phyloP scores from a whole-genome alignment of 129 eudicot species.

The Rutidosis leptorrhynchoides region DNA sequence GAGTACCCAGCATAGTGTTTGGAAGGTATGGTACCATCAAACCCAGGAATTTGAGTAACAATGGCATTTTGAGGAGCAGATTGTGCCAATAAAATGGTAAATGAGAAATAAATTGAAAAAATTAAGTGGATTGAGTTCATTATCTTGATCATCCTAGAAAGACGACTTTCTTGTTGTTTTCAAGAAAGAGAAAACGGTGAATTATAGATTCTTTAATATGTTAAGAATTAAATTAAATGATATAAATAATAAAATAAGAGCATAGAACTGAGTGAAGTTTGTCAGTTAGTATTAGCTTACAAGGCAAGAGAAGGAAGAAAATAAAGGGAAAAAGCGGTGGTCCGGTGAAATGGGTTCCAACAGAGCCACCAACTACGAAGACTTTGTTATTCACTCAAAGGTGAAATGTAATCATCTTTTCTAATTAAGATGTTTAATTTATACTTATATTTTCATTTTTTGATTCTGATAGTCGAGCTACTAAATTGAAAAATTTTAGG shows the following conservation, averaged over 20 bases:
- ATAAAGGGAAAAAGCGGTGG: constrained; percentile 18
- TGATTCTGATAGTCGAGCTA: no score
- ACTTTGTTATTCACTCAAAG: not conserved
- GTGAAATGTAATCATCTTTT: no score
- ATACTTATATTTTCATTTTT: no score
- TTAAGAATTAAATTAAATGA: constrained; percentile 5
- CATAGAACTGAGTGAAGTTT: constrained; percentile 22
- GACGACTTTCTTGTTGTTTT: not conserved
- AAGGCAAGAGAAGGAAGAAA: constrained; percentile 42
- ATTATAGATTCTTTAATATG: constrained; percentile 25
- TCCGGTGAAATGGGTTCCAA: constrained; percentile 28
- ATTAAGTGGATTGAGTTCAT: constrained; percentile 13
- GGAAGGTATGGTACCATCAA: constrained; percentile 63
- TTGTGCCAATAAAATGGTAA: constrained; percentile 31
- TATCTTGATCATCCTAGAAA: constrained; percentile 18
- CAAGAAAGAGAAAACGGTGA: no score
- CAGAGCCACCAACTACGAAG: constrained; percentile 3
- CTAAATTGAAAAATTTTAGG: no score
- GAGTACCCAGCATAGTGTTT: constrained; percentile 85
- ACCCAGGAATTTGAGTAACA: constrained; percentile 63
- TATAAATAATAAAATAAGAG: not conserved
- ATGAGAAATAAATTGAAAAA: constrained; percentile 17
- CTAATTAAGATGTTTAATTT: no score
- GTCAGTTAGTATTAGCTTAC: constrained; percentile 33
- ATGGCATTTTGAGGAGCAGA: constrained; percentile 59